phyloP scores from a whole-genome alignment of 192 early-diverging fungal genomes.

The Entomortierella lignicola region DNA sequence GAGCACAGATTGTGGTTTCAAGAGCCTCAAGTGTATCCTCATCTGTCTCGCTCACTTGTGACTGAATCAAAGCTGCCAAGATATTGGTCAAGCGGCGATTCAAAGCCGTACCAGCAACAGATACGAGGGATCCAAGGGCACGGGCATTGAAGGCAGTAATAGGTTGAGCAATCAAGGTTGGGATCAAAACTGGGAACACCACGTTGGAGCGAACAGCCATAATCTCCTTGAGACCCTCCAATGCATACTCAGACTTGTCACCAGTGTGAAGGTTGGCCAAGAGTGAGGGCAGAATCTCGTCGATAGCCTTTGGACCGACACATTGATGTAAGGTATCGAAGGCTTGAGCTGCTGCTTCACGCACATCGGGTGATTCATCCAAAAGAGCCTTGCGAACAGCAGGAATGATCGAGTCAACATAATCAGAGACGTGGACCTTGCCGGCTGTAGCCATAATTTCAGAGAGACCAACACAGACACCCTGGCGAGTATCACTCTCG shows the following conservation, averaged over 20 bases:
- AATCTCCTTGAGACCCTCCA: slow-evolving; percentile 96
- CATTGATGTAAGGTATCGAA: slow-evolving; percentile 95
- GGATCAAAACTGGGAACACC: slow-evolving; percentile 98
- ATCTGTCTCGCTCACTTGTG: slow-evolving; percentile 75
- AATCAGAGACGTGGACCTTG: slow-evolving; percentile 82
- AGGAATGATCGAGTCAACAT: slow-evolving; percentile 86
- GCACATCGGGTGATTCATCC: slow-evolving; percentile 86
- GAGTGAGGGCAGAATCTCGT: slow-evolving; percentile 90
- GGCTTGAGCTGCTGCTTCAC: slow-evolving; percentile 94
- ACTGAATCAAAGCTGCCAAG: slow-evolving; percentile 83
- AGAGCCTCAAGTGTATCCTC: slow-evolving; percentile 74
- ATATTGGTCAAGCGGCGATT: slow-evolving; percentile 86
- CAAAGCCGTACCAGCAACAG: slow-evolving; percentile 88
- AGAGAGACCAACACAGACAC: slow-evolving; percentile 92
- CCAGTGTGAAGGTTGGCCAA: slow-evolving; percentile 79
- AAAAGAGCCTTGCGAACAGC: slow-evolving; percentile 87
- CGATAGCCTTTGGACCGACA: slow-evolving; percentile 92
- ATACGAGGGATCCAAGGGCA: slow-evolving; percentile 87
- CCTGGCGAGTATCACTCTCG: slow-evolving; percentile 81
- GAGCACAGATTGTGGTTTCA: slow-evolving; percentile 75
- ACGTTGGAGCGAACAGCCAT: slow-evolving; percentile 97
- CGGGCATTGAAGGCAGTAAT: slow-evolving; percentile 94
- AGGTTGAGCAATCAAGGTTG: slow-evolving; percentile 89
- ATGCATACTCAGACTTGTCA: slow-evolving; percentile 76
- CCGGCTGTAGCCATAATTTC: slow-evolving; percentile 93